Percentiles rank a stretch among this genome's conserved stretches.
Conservation (phyloP, 2,329 filamentous ascomycete genomes). For the Phymatotrichopsis omnivora region DNA sequence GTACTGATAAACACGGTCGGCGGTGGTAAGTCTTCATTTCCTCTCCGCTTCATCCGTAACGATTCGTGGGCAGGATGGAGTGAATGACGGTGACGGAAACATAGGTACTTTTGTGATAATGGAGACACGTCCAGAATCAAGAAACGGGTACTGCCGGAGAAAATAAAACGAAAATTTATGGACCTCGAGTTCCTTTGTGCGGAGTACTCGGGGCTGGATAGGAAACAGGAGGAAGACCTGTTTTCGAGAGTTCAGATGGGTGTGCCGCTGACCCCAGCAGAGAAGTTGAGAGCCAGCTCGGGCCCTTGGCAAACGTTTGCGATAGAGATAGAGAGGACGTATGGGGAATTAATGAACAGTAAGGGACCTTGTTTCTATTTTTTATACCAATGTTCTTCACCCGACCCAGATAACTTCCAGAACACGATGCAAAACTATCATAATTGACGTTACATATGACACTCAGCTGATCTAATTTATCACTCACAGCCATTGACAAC, state of each 20-base stretch:
- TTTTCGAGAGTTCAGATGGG: slow-evolving; percentile 42
- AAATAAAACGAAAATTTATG: slow-evolving; percentile 36
- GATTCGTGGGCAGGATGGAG: not conserved
- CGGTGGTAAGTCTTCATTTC: slow-evolving; percentile 38
- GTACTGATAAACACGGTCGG: slow-evolving; percentile 36
- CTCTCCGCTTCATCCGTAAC: not conserved
- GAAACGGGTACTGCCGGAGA: slow-evolving; percentile 35
- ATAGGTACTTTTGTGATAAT: slow-evolving; percentile 12
- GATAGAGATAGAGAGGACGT: slow-evolving; percentile 38
- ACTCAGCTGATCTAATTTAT: slow-evolving; percentile 13
- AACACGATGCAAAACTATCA: no score
- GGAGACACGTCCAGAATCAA: slow-evolving; percentile 16
- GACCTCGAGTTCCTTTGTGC: slow-evolving; percentile 38
- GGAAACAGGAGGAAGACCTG: slow-evolving; percentile 41
- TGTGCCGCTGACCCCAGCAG: slow-evolving; percentile 38
- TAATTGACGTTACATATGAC: no score
- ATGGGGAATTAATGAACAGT: slow-evolving; percentile 36
- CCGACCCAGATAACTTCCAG: no score
- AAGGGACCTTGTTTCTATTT: slow-evolving; percentile 22
- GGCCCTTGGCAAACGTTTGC: slow-evolving; percentile 41
- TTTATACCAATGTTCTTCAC: slow-evolving; percentile 6
- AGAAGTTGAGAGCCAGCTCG: slow-evolving; percentile 40
- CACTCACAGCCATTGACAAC: slow-evolving; percentile 33
- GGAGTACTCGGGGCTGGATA: slow-evolving; percentile 37
- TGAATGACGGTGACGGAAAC: not conserved